Conservation (phyloP, 139 green algal species). For the Picochlorum sp. region DNA sequence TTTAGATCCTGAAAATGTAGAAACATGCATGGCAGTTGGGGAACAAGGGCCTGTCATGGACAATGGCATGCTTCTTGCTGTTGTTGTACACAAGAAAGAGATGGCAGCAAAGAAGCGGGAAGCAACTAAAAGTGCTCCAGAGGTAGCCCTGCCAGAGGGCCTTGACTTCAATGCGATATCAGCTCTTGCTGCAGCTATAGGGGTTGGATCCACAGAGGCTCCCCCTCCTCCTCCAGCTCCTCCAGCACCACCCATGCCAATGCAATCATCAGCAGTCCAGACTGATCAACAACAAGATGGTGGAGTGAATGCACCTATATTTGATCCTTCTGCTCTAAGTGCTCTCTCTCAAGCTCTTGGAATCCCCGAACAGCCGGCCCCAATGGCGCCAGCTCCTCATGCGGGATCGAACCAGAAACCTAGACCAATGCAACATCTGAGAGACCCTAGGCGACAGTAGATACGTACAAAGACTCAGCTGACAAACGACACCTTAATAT, state of each 20-base stretch:
- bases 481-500: no score
- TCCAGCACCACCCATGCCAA: neutral
- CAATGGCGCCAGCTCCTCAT: neutral
- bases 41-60: neutral
- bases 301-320: neutral
- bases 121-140: neutral
- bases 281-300: neutral
- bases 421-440: neutral
- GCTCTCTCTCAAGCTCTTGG: conserved; percentile 20
- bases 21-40: neutral
- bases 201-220: conserved; percentile 6
- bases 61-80: neutral
- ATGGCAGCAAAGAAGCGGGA: neutral
- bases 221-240: neutral
- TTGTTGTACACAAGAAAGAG: conserved; percentile 16
- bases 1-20: neutral
- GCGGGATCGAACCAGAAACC: neutral
- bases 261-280: neutral
- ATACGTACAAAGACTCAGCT: neutral
- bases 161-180: conserved; percentile 15
- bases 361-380: neutral
- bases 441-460: neutral
- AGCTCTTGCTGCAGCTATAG: conserved; percentile 16
- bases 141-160: conserved; percentile 7
- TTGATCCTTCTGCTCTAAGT: conserved; percentile 14